Conservation (phyloP, 176 grass and related monocot species). For the Phoenix dactylifera region DNA sequence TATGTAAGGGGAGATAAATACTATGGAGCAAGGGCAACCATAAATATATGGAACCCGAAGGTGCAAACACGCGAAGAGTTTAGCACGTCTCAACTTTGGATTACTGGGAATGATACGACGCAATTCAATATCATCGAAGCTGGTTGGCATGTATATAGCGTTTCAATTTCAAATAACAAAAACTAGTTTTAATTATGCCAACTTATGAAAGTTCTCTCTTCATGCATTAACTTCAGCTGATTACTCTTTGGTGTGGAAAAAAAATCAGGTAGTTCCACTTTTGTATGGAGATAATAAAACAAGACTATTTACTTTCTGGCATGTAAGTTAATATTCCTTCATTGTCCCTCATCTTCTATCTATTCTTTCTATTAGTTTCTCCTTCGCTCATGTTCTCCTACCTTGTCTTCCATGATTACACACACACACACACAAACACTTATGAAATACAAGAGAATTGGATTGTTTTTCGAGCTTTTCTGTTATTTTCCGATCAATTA, state of each 20-base stretch:
- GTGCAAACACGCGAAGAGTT: slow-evolving; percentile 80
- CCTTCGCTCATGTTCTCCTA: too few relatives aligned
- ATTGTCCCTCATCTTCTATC: too few relatives aligned
- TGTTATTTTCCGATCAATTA: too few relatives aligned
- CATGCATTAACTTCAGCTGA: background rate
- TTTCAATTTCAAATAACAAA: background rate
- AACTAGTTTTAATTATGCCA: too few relatives aligned
- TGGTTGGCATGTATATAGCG: slow-evolving; percentile 68
- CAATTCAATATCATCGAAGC: slow-evolving; percentile 94
- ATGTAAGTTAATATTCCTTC: slow-evolving; percentile 32
- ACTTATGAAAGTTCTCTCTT: too few relatives aligned
- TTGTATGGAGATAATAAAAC: slow-evolving; percentile 91
- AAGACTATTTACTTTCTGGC: slow-evolving; percentile 93
- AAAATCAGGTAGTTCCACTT: slow-evolving; percentile 79
- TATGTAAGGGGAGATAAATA: slow-evolving; percentile 80
- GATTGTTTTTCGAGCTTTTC: too few relatives aligned
- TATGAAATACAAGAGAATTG: too few relatives aligned
- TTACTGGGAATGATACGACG: slow-evolving; percentile 60
- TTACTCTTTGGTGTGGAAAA: background rate
- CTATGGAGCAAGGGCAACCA: slow-evolving; percentile 79
- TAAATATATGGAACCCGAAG: slow-evolving; percentile 91
- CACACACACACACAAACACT: too few relatives aligned
- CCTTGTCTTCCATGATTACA: background rate
- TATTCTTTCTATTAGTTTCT: slow-evolving; percentile 13
- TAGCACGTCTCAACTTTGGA: slow-evolving; percentile 89